These are phyloP conservation scores for Termitomyces sp. DNA, from an alignment of 768 basidiomycete genomes.

Conservation along the genomic window DNA sequence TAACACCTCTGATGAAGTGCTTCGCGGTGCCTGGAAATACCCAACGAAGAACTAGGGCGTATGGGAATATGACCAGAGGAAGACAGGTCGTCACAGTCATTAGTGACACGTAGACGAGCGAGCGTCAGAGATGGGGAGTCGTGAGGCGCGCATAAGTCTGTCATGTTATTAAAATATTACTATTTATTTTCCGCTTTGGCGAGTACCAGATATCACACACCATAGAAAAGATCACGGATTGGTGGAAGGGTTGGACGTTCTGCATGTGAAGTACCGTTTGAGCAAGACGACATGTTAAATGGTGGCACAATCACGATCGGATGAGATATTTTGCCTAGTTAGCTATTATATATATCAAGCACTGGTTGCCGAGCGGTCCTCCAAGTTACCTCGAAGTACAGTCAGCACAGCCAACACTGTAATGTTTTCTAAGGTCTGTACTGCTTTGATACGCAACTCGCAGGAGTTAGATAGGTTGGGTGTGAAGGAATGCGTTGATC, in stretches of 20 bases:
- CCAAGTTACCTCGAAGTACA: conserved; percentile 8
- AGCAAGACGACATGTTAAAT: conserved; percentile 23
- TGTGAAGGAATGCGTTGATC: neutral
- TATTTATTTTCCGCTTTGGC: neutral
- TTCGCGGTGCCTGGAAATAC: neutral
- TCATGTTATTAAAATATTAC: neutral
- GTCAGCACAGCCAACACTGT: conserved; percentile 16
- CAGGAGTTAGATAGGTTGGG: conserved; percentile 7
- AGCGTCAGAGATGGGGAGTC: conserved; percentile 38
- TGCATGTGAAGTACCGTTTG: conserved; percentile 25
- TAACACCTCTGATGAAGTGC: conserved; percentile 1
- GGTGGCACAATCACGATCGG: neutral
- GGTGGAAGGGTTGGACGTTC: conserved; percentile 65
- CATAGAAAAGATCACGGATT: conserved; percentile 67
- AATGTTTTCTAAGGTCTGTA: neutral
- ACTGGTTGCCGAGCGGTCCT: conserved; percentile 8
- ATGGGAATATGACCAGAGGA: conserved; percentile 8
- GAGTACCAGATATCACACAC: conserved; percentile 26
- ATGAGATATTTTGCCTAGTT: neutral
- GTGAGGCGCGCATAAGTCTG: conserved; percentile 16
- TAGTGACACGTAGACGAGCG: conserved; percentile 39
- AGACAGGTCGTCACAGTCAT: conserved; percentile 28
- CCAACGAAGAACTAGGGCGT: conserved; percentile 6
- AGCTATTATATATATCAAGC: conserved; percentile 14
- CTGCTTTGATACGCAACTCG: neutral